Conservation (phyloP, 129 eudicot genomes). For the Helianthus annuus region DNA sequence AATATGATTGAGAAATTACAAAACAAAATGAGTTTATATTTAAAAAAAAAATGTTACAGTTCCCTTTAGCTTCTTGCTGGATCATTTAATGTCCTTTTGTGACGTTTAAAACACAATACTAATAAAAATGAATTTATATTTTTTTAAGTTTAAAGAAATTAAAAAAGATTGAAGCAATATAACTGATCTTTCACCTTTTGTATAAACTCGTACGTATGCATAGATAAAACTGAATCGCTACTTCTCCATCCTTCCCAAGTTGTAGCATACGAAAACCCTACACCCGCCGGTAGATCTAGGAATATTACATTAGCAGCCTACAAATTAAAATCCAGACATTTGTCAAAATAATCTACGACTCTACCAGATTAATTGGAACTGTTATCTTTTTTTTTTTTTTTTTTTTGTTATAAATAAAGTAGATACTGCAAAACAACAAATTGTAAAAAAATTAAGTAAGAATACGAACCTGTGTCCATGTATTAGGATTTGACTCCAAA, state of each 20-base stretch:
- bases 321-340: not conserved
- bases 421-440: not conserved
- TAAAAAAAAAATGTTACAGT: too few relatives aligned
- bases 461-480: conserved; percentile 21
- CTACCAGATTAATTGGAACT: not conserved
- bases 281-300: conserved; percentile 35
- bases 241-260: conserved; percentile 14
- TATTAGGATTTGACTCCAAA: conserved; percentile 15
- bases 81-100: too few relatives aligned
- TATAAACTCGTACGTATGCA: conserved; percentile 30
- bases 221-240: conserved; percentile 31
- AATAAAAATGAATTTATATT: too few relatives aligned
- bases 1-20: too few relatives aligned
- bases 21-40: too few relatives aligned
- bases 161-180: too few relatives aligned
- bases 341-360: not conserved
- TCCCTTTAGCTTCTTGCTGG: too few relatives aligned
- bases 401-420: not conserved
- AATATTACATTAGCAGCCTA: conserved; percentile 39
- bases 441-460: not conserved
- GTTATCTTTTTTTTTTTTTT: not conserved
- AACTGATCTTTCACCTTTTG: conserved; percentile 25
- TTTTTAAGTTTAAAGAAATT: too few relatives aligned
- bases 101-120: too few relatives aligned
- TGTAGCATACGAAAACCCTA: conserved; percentile 38